phyloP scores from a whole-genome alignment of 2,329 filamentous ascomycete species.

The Colletotrichum scovillei region DNA sequence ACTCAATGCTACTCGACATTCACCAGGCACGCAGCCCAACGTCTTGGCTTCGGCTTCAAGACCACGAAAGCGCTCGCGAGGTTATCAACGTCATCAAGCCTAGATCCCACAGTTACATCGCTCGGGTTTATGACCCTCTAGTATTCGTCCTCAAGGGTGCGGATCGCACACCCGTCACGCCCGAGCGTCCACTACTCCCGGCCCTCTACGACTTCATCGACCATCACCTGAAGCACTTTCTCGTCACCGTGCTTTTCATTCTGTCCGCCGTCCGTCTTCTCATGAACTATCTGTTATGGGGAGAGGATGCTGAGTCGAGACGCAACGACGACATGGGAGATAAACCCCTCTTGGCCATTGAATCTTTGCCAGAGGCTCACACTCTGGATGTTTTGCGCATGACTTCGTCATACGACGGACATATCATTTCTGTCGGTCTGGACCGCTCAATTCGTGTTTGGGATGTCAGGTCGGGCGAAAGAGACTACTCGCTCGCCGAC shows the following conservation, averaged over 20 bases:
- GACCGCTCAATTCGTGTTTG: constrained; percentile 77
- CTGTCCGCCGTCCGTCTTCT: constrained; percentile 75
- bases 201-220: constrained; percentile 76
- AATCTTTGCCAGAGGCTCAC: constrained; percentile 72
- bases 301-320: constrained; percentile 62
- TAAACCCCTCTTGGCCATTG: constrained; percentile 66
- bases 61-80: constrained; percentile 82
- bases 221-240: constrained; percentile 68
- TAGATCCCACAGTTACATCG: constrained; percentile 76
- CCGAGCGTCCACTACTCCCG: constrained; percentile 62
- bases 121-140: constrained; percentile 79
- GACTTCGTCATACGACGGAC: constrained; percentile 69
- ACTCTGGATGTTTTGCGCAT: constrained; percentile 76
- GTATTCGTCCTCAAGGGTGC: constrained; percentile 78
- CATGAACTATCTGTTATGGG: constrained; percentile 80
- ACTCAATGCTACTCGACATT: constrained; percentile 66
- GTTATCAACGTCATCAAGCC: constrained; percentile 83
- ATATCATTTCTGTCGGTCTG: constrained; percentile 76
- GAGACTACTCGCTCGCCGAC: constrained; percentile 54
- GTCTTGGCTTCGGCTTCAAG: constrained; percentile 81
- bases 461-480: constrained; percentile 63
- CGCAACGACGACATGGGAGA: constrained; percentile 59
- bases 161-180: constrained; percentile 68
- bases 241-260: constrained; percentile 71
- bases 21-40: constrained; percentile 81